Evolutionary conservation across 441 rosid species (phyloP), one percentile per base, ranked within the genome.

Genomic region (Monsonia emarginata): DNA sequence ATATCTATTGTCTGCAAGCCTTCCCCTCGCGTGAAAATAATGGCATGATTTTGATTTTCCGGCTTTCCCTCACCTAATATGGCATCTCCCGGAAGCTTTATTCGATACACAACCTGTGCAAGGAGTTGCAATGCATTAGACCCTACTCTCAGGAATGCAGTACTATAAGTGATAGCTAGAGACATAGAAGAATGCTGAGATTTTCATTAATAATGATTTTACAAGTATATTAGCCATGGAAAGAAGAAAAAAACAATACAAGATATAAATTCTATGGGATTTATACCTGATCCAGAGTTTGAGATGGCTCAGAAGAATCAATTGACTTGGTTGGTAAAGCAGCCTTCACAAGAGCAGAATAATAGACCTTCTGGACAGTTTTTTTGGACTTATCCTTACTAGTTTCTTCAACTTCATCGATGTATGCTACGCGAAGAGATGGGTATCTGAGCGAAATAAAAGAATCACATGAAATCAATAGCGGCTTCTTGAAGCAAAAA

Each of bases 51-150:
- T 75, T 95, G 98, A 80, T 95, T 95, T 85, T 95, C 99, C 61
- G 99, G 99, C 79, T 95, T 95, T 69, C 99, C 99, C 80, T 95
- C 99, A 54, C 98, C 99, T 81, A 95, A 79, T 64, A 90, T 90
- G 60, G 99, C 90, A 78, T 88, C 88, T 71, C 99, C 99, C 2
- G 99, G 99, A 76, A 91, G 99, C 75, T 79, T 88, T 62, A 95
- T 95, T 69, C 89, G 81, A 79, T 95, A 95, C 71, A 95, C 87
- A 72, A 89, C 95, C 99, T 94, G 85, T 36, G 28, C 30, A 72
- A 46, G 66, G 50, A 67, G 6, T 18, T 50, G 18, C 61, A n/a
- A n/a, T n/a, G n/a, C n/a, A n/a, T n/a, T n/a, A n/a, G n/a, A n/a
- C n/a, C n/a, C n/a, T n/a, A 36, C 42, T 36, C 18, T 42, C 48